These are phyloP conservation scores for Biscogniauxia mediterranea DNA, from an alignment of 2,329 filamentous ascomycete genomes.

Conservation along the genomic window DNA sequence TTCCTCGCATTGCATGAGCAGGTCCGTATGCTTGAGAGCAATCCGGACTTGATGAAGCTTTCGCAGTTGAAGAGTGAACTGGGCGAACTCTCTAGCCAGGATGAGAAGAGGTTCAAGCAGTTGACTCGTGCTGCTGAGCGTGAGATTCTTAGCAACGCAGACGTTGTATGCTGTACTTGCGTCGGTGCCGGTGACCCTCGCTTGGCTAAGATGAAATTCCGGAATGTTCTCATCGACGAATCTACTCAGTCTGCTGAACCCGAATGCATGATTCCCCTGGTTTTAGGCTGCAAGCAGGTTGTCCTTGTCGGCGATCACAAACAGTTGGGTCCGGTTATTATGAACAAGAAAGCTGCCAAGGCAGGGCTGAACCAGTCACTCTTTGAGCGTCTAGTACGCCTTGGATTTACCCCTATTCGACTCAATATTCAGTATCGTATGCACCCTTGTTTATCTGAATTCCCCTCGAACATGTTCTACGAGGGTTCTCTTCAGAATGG, in stretches of 20 bases:
- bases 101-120: slow-evolving; percentile 98
- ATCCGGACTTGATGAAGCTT: slow-evolving; percentile 87
- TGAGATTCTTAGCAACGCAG: slow-evolving; percentile 90
- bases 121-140: slow-evolving; percentile 90
- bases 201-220: slow-evolving; percentile 95
- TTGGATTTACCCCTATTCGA: slow-evolving; percentile 87
- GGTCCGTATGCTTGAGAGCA: slow-evolving; percentile 95
- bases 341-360: slow-evolving; percentile 99
- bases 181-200: slow-evolving; percentile 96
- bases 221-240: slow-evolving; percentile 96
- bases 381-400: slow-evolving; percentile 91
- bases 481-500: slow-evolving; percentile 96
- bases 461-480: slow-evolving; percentile 99
- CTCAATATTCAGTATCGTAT: slow-evolving; percentile 98
- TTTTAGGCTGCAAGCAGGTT: slow-evolving; percentile 96
- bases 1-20: slow-evolving; percentile 96
- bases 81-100: slow-evolving; percentile 88
- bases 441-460: slow-evolving; percentile 96
- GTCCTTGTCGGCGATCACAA: slow-evolving; percentile 99
- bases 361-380: slow-evolving; percentile 97
- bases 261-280: slow-evolving; percentile 97
- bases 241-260: slow-evolving; percentile 97
- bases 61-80: slow-evolving; percentile 89
- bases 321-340: slow-evolving; percentile 96
- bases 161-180: slow-evolving; percentile 98